Evolutionary conservation across 495 filamentous ascomycete species (phyloP), one percentile per base, ranked within the genome.

Genomic region (Annulohypoxylon maeteangense): DNA sequence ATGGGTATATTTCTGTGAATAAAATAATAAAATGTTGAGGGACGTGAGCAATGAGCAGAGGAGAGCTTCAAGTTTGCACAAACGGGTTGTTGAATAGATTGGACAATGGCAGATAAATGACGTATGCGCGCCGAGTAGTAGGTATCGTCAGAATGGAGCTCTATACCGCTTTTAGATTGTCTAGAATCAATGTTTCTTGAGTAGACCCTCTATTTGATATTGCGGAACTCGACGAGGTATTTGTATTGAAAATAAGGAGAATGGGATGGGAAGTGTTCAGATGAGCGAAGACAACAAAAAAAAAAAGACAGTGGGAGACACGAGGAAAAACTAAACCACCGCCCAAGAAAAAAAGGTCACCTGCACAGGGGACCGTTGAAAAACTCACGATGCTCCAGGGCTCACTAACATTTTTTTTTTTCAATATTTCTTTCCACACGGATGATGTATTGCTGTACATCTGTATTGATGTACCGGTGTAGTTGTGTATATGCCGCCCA

Each of bases 361-460:
- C 27, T 40, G 63, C 54, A 67, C 71, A 70, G 71, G 71, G 71
- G 71, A 67, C 62, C 62, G 47, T 44, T 20, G 60, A 74, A 74
- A 77, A 77, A 74, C 75, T 78, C 75, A 78, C 75, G 75, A 78
- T 78, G 70, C 70, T 72, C 66, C 69, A 62, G 48, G 51, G 25
- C 54, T 68, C 65, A 69, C 70, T 73, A 73, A 73, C 65, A 73
- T 69, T 62, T 48, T 32, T 32, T 27, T 27, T 44, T 62, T 32
- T n/a, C 32, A 48, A 48, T 50, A 48, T 58, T 65, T 62, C 55
- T 50, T 25, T 61, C 14, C 36, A 14, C 20, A 23, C 16, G n/a
- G 16, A 20, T 44, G 40, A 44, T 12, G 40, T 16, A 20, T 20
- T 36, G 32, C 1, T 36, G 32, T 36, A 36, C 7, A 5, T 5